Percentiles rank a stretch among this genome's conserved stretches.
These are phyloP conservation scores for Calocera cornea DNA, from an alignment of 768 basidiomycete species.

Conservation along the genomic window DNA sequence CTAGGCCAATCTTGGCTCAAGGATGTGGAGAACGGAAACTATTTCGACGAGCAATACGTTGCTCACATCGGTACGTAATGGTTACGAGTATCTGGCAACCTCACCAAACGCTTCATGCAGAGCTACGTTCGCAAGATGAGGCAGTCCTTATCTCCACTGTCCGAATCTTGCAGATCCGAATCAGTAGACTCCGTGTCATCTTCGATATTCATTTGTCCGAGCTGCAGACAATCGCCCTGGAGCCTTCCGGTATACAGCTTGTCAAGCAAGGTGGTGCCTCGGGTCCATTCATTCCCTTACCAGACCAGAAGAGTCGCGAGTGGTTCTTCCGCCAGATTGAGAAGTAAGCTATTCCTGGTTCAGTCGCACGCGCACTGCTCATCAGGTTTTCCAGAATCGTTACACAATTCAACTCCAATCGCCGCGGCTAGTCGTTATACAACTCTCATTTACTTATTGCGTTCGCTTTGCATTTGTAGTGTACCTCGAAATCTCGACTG, in stretches of 20 bases:
- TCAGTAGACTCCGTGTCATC: slow-evolving; percentile 14
- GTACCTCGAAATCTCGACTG: neutral
- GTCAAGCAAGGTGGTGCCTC: slow-evolving; percentile 47
- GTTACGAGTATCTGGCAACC: neutral
- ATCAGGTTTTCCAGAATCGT: neutral
- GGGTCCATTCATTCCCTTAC: slow-evolving; percentile 47
- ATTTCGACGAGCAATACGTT: slow-evolving; percentile 71
- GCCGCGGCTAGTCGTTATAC: neutral
- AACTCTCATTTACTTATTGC: neutral
- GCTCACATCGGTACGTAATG: slow-evolving; percentile 69
- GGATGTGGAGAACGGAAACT: slow-evolving; percentile 80
- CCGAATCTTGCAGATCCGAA: slow-evolving; percentile 3
- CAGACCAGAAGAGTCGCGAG: slow-evolving; percentile 22
- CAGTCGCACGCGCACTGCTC: neutral
- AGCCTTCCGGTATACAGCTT: slow-evolving; percentile 6
- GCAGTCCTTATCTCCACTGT: slow-evolving; percentile 37
- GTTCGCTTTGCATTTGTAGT: neutral
- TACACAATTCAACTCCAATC: neutral
- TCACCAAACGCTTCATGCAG: slow-evolving; percentile 27
- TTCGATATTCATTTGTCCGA: neutral
- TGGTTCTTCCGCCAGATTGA: slow-evolving; percentile 31
- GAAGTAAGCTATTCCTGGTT: slow-evolving; percentile 19
- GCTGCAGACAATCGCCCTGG: neutral
- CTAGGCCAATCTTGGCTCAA: slow-evolving; percentile 95
- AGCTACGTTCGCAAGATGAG: slow-evolving; percentile 65